Base-by-base conservation (phyloP, 164 flowering plant genomes). In the Nymphaea colorata region DNA sequence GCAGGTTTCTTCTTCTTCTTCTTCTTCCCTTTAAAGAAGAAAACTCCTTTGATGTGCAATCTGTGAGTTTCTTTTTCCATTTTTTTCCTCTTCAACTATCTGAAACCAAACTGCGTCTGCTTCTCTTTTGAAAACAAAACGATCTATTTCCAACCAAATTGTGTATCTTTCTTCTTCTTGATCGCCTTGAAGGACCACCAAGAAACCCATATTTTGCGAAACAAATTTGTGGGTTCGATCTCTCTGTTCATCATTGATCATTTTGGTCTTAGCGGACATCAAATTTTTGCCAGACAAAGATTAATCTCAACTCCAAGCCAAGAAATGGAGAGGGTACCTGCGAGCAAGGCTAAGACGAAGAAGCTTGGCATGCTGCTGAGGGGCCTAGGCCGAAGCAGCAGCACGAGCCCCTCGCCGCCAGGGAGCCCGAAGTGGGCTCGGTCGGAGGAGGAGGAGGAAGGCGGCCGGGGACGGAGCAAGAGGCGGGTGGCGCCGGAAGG, bases 401-500 rank as follows among this genome's bases (percentile, higher is more conserved):
- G 14, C 57, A 8, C 14, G 57, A 8, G 12, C 8, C 57, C 57
- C 3, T 15, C 57, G 14, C 15, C 8, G 12, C 57, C 14, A 3
- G 12, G 12, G 57, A 51, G 57, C 57, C 57, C 57, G 57, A 51
- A 51, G 57, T 51, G 57, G 57, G 57, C 66, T 85, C 89, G 5
- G 10, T 84, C 3, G 76, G 41, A 51, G 43, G 68, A 14, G 65
- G 71, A 18, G 45, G 7, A 2, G 53, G 11, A 10, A 45, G 5
- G 5, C 7, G 5, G 53, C 53, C 5, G 53, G 11, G 53, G 5
- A 5, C 53, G 53, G 11, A 45, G 11, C 5, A 10, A 66, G 62
- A 15, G 47, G 5, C 61, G 62, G 63, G 80, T 79, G 3, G 77
- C 80, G 0, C 87, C 87, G 0, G 75, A 71, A 43, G 90, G 90